phyloP scores from a whole-genome alignment of 1,139 yeast species.

The Saccharomyces pastorianus region DNA sequence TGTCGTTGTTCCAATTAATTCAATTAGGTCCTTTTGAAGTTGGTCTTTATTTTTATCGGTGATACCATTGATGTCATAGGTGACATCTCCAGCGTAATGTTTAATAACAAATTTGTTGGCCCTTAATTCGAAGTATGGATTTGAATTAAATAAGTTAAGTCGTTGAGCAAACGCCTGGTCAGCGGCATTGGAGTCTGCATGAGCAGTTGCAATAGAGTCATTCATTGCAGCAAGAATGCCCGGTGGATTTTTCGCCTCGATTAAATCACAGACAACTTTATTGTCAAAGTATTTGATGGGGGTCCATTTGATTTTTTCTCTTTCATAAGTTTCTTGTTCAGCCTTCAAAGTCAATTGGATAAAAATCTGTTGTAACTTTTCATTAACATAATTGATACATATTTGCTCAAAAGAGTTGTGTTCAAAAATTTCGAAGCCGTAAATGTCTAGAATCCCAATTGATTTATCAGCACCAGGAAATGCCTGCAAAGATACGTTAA shows the following conservation, averaged over 20 bases:
- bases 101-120: constrained; percentile 81
- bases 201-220: constrained; percentile 97
- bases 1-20: constrained; percentile 62
- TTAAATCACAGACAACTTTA: constrained; percentile 92
- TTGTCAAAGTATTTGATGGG: constrained; percentile 96
- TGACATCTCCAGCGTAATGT: constrained; percentile 98
- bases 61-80: constrained; percentile 83
- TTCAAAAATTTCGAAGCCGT: constrained; percentile 96
- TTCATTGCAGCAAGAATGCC: constrained; percentile 95
- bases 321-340: constrained; percentile 94
- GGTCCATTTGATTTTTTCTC: constrained; percentile 94
- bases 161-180: constrained; percentile 95
- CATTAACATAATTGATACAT: constrained; percentile 95
- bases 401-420: constrained; percentile 94
- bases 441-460: constrained; percentile 93
- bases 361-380: constrained; percentile 92
- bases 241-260: constrained; percentile 91
- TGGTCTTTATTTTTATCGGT: constrained; percentile 97
- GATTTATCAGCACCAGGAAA: constrained; percentile 51
- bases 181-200: constrained; percentile 94
- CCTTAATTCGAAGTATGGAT: constrained; percentile 85
- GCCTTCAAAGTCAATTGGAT: constrained; percentile 92
- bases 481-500: constrained; percentile 60
- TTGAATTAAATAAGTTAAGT: constrained; percentile 70
- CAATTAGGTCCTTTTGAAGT: constrained; percentile 78